phyloP scores from a whole-genome alignment of 345 rosid species.

The Draba incana region DNA sequence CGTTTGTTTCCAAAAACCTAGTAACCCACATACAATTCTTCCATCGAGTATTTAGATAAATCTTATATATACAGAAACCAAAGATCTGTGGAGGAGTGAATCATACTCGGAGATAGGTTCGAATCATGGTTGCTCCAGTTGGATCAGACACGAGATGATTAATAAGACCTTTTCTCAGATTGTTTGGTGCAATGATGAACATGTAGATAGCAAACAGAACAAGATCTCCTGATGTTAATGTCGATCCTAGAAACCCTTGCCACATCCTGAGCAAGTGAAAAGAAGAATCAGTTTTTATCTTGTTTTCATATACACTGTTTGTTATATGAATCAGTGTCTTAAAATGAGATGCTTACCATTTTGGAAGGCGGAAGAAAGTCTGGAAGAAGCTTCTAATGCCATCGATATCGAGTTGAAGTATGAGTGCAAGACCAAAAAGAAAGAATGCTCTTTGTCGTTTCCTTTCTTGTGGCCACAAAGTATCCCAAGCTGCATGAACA shows the following conservation, averaged over 20 bases:
- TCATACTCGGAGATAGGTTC: slow-evolving; percentile 66
- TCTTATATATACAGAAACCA: slow-evolving; percentile 15
- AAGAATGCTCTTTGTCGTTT: slow-evolving; percentile 94
- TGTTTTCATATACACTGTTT: slow-evolving; percentile 17
- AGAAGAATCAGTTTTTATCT: neutral
- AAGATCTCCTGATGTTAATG: slow-evolving; percentile 85
- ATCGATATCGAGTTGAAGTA: slow-evolving; percentile 76
- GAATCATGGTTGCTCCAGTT: slow-evolving; percentile 88
- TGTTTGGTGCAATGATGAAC: slow-evolving; percentile 83
- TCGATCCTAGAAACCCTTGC: slow-evolving; percentile 91
- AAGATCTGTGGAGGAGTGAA: neutral
- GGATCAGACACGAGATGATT: slow-evolving; percentile 86
- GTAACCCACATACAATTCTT: slow-evolving; percentile 13
- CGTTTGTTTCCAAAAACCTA: slow-evolving; percentile 23
- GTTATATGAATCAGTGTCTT: slow-evolving; percentile 2
- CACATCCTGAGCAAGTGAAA: slow-evolving; percentile 69
- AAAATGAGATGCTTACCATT: slow-evolving; percentile 54
- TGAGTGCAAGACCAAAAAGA: slow-evolving; percentile 91
- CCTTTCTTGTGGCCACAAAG: slow-evolving; percentile 94
- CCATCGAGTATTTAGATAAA: slow-evolving; percentile 13
- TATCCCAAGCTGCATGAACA: slow-evolving; percentile 74
- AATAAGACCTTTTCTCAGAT: slow-evolving; percentile 71
- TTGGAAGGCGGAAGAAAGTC: slow-evolving; percentile 85
- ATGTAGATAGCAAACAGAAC: slow-evolving; percentile 76
- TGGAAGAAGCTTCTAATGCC: slow-evolving; percentile 81